Evolutionary conservation across 2,329 filamentous ascomycete species (phyloP), one percentile per base, ranked within the genome.

Genomic region (Paraphoma sp.): DNA sequence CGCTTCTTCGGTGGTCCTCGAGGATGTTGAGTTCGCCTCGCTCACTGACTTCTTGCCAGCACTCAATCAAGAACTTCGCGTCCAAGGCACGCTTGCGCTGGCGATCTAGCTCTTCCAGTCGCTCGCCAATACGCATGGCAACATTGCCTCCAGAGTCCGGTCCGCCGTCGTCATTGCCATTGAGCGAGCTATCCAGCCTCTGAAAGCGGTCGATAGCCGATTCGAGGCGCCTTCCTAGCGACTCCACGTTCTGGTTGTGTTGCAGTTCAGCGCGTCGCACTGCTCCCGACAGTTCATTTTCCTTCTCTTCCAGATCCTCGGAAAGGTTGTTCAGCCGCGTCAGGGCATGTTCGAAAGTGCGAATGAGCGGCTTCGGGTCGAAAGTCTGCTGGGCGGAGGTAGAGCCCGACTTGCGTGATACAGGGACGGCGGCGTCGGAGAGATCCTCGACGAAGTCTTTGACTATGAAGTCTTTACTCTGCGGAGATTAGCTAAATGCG

Each of bases 381-480:
- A 99, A 99, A 4, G 83, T 72, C 59, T 74, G 61, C 59, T 71
- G 68, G 60, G 57, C 64, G 30, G 76, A 66, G 59, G 76, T 69
- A 31, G 86, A 84, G 7, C 86, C 88, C 12, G 93, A 97, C 57
- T 91, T 89, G 51, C 95, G 91, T 71, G 89, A 91, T 18, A 84
- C 82, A n/a, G 91, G 89, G 36, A 92, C 86, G 18, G 92, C 91
- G 66, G 84, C 90, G 62, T 98, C 93, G 48, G 94, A 95, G 55
- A 99, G 87, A 49, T 89, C 87, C 76, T 99, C 96, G 68, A 99
- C 89, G 75, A 99, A 99, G 80, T 99, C 95, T 72, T 96, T 93
- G 64, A 98, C 94, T 62, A 98, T 97, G 73, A 98, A 99, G 79
- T 98, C 95, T 68, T 80, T 80, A 65, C 75, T 81, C 71, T 76